These are phyloP conservation scores for Pyrrhoderma noxium DNA, from an alignment of 1,284 basidiomycete genomes.

Conservation along the genomic window DNA sequence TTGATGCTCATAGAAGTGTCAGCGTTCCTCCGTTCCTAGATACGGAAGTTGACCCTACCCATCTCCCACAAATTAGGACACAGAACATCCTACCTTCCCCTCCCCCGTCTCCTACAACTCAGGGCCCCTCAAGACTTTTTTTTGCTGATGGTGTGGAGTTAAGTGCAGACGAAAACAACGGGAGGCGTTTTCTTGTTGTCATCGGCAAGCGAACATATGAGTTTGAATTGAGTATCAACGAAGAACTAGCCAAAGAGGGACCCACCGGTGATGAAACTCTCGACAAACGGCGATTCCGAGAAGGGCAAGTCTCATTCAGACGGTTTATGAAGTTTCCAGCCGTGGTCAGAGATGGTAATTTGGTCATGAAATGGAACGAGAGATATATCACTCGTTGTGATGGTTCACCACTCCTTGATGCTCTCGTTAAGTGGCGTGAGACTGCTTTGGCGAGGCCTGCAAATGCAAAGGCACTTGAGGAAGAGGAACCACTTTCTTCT, in stretches of 20 bases:
- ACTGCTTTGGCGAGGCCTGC: constrained; percentile 35
- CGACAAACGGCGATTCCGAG: constrained; percentile 44
- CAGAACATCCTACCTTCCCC: constrained; percentile 6
- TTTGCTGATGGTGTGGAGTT: constrained; percentile 49
- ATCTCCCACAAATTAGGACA: constrained; percentile 22
- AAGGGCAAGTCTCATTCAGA: constrained; percentile 47
- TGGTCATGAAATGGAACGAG: constrained; percentile 61
- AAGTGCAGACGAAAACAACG: constrained; percentile 42
- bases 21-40: constrained; percentile 46
- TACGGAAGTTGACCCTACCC: neutral
- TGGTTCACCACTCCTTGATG: constrained; percentile 57
- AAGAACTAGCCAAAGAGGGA: constrained; percentile 23
- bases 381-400: constrained; percentile 60
- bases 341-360: constrained; percentile 45
- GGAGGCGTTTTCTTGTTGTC: constrained; percentile 45
- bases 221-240: constrained; percentile 54
- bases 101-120: constrained; percentile 2
- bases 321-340: constrained; percentile 48
- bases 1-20: constrained; percentile 34
- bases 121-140: neutral
- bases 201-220: constrained; percentile 47
- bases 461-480: constrained; percentile 29
- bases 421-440: constrained; percentile 55
- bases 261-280: constrained; percentile 40
- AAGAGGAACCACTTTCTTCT: constrained; percentile 28